Base-by-base conservation (phyloP, 805 yeast genomes). In the Myxozyma lipomycoides region DNA sequence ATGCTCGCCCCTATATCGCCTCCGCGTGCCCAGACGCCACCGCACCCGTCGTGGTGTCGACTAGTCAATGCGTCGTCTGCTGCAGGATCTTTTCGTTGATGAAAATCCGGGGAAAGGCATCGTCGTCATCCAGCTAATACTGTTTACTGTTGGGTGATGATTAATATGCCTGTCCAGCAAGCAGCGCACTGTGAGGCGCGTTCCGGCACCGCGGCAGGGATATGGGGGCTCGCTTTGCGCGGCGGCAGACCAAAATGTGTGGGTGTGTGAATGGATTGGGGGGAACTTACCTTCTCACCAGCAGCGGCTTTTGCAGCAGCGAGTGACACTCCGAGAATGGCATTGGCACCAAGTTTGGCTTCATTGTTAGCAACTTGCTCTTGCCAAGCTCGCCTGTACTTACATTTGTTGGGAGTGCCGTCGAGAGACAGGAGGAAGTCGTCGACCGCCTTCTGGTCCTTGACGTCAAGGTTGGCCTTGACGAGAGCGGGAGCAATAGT, bases 261-360 rank as follows among this genome's bases (percentile, higher is more conserved):
- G n/a, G n/a, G n/a, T n/a, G n/a, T n/a, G n/a, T n/a, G n/a, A n/a
- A n/a, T n/a, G n/a, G n/a, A n/a, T n/a, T n/a, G n/a, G n/a, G n/a
- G n/a, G n/a, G 34, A 21, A 35, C 49, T 9, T 32, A 47, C 55
- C 58, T 87, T 87, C 77, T 82, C 93, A 65, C 95, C 97, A 62
- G 98, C 98, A 72, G 91, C 98, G 59, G 98, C 98, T 75, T 88
- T 87, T 70, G 98, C 95, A 69, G 79, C 95, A 69, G 96, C 95
- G 69, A 91, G 78, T 64, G 98, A 91, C 66, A 91, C 97, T 81
- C 98, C 98, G 66, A 91, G 82, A 72, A 91, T 83, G 72, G 98
- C 97, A 75, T 91, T 91, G 67, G 98, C 98, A 76, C 98, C 98
- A 68, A 91, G 79, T 79, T 90, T 91, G 71, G 61, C 59, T 53